Evolutionary conservation across 2,329 filamentous ascomycete species (phyloP).

Genomic region (Onygenales sp.): DNA sequence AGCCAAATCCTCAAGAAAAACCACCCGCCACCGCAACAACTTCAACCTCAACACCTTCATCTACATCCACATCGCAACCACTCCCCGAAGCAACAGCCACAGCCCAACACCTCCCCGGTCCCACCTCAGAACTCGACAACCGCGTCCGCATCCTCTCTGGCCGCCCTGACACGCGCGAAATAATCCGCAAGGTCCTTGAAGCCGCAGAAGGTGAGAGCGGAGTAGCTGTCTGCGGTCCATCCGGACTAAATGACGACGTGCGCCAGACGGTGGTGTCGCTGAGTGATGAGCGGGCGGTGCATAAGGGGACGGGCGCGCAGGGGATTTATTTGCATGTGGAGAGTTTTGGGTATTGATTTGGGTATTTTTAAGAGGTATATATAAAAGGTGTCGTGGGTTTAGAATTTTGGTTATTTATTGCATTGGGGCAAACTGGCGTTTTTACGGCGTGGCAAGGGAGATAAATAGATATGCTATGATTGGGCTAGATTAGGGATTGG

Average conservation of each 20-base stretch:
- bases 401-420: conserved; percentile 41
- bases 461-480: background rate
- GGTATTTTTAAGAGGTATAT: background rate
- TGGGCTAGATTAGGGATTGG: too few species aligned
- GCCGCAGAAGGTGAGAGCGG: conserved; percentile 52
- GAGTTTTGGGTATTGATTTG: conserved; percentile 41
- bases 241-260: conserved; percentile 45
- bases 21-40: background rate
- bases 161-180: conserved; percentile 41
- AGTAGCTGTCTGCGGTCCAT: conserved; percentile 53
- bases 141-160: conserved; percentile 35
- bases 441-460: background rate
- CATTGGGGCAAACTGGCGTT: background rate
- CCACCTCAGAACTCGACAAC: conserved; percentile 14
- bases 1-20: background rate
- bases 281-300: conserved; percentile 56
- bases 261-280: conserved; percentile 45
- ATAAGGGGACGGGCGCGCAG: conserved; percentile 58
- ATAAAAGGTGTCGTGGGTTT: conserved; percentile 17
- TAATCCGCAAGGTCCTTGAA: conserved; percentile 49
- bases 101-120: conserved; percentile 5
- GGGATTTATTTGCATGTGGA: conserved; percentile 54
- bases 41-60: conserved; percentile 2
- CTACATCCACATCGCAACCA: background rate
- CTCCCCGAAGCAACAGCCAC: background rate